Evolutionary conservation across 2,329 filamentous ascomycete genomes (phyloP).

Genomic region (Colletotrichum karsti): DNA sequence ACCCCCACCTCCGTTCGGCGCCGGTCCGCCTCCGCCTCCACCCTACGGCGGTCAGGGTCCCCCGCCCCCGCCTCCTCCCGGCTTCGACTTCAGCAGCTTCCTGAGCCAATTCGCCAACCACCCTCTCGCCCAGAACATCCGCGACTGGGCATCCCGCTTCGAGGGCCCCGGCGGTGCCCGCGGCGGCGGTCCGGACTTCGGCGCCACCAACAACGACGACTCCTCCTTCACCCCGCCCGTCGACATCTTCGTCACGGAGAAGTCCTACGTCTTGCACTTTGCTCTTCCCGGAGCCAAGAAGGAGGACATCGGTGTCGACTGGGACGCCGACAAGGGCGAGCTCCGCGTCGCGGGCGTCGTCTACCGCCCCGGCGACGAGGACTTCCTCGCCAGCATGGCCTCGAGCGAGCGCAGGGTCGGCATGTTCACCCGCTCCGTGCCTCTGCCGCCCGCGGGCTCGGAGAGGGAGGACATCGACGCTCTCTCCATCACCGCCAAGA

Average conservation of each 20-base stretch:
- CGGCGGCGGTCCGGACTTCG: constrained; percentile 19
- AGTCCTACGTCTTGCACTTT: constrained; percentile 75
- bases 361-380: constrained; percentile 76
- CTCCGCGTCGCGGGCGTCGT: constrained; percentile 78
- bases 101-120: constrained; percentile 50
- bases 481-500: constrained; percentile 74
- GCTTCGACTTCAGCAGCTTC: constrained; percentile 45
- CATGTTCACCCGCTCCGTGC: constrained; percentile 76
- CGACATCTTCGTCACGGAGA: constrained; percentile 77
- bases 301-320: constrained; percentile 80
- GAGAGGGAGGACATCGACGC: constrained; percentile 70
- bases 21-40: constrained; percentile 30
- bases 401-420: constrained; percentile 76
- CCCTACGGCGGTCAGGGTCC: constrained; percentile 29
- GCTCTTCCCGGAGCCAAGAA: constrained; percentile 83
- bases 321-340: constrained; percentile 73
- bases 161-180: constrained; percentile 1
- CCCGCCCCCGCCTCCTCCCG: background rate
- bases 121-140: constrained; percentile 51
- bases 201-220: constrained; percentile 32
- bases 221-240: constrained; percentile 69
- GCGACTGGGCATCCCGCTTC: constrained; percentile 42
- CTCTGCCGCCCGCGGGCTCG: constrained; percentile 55
- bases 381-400: constrained; percentile 69
- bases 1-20: constrained; percentile 35